Base-by-base conservation (phyloP, 495 filamentous ascomycete species). In the Venustampulla echinocandica region DNA sequence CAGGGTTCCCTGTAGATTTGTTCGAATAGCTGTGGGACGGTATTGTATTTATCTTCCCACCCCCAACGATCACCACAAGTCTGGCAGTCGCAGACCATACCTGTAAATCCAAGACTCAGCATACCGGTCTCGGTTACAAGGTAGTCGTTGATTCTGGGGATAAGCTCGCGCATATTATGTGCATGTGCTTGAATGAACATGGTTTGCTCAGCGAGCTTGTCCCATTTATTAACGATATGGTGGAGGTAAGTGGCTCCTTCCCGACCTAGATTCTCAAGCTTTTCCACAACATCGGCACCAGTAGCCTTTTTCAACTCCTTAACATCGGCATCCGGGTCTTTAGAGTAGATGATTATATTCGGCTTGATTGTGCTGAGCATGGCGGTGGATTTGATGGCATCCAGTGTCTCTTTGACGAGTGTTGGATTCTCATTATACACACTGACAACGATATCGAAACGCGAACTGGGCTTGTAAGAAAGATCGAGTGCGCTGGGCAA, bases 151-250 rank as follows among this genome's bases (percentile, higher is more conserved):
- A 71, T 62, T 25, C 69, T 57, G 2, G 55, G 52, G 6, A 57
- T 58, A 5, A 69, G 44, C 25, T 62, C 56, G 6, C 52, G 39
- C 25, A 60, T 52, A 28, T 65, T 64, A 34, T 71, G 66, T 27
- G 64, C 51, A 25, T 66, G 61, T 6, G 65, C 68, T 57, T 71
- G 69, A 15, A 72, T 58, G 52, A 73, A 73, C 39, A 73, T 45
- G 1, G 68, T 71, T 47, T 72, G 62, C 24, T 57, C 54, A 17
- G 69, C 66, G 6, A 73, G 59, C 7, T 54, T 39, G 34, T 71
- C 65, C 63, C 66, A 73, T 28, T 62, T 48, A n/a, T 53, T 45
- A 2, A 65, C 39, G 35, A 73, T 69, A 42, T 73, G 69, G 42
- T 54, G 27, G 22, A 73, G 66, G 46, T 69, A 73, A 14, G 69